These are phyloP conservation scores for Vanrija sp. DNA, from an alignment of 1,284 basidiomycete genomes.

Conservation along the genomic window DNA sequence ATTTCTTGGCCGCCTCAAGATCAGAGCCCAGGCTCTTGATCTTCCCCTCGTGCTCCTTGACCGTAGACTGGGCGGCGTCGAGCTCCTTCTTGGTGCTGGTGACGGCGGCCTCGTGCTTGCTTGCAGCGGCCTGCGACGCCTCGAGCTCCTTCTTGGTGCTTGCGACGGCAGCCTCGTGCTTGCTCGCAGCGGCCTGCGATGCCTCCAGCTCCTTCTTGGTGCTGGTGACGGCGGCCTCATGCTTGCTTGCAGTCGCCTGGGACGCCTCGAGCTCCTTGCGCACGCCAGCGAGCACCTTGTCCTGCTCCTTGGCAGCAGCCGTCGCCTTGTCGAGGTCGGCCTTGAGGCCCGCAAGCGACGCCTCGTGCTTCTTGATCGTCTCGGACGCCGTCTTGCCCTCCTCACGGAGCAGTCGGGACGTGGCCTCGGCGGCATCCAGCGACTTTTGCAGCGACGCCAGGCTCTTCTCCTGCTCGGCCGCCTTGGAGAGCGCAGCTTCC, in stretches of 20 bases:
- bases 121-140: background rate
- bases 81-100: constrained; percentile 4
- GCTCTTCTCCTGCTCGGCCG: constrained; percentile 6
- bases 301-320: constrained; percentile 1
- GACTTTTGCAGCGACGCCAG: constrained; percentile 7
- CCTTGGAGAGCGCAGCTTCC: background rate
- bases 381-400: background rate
- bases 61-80: background rate
- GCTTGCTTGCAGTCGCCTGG: background rate
- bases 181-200: too few species aligned
- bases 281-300: background rate
- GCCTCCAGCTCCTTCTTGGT: constrained; percentile 4
- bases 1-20: constrained; percentile 3
- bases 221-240: background rate
- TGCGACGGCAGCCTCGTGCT: background rate
- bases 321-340: constrained; percentile 3
- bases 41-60: background rate
- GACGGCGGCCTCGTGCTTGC: constrained; percentile 4
- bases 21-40: background rate
- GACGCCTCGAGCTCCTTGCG: constrained; percentile 5
- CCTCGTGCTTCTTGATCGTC: constrained; percentile 8
- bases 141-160: background rate
- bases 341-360: background rate
- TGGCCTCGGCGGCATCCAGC: constrained; percentile 9
- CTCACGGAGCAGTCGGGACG: background rate